Conservation (phyloP, 2,329 filamentous ascomycete species). For the Huntiella bhutanensis region DNA sequence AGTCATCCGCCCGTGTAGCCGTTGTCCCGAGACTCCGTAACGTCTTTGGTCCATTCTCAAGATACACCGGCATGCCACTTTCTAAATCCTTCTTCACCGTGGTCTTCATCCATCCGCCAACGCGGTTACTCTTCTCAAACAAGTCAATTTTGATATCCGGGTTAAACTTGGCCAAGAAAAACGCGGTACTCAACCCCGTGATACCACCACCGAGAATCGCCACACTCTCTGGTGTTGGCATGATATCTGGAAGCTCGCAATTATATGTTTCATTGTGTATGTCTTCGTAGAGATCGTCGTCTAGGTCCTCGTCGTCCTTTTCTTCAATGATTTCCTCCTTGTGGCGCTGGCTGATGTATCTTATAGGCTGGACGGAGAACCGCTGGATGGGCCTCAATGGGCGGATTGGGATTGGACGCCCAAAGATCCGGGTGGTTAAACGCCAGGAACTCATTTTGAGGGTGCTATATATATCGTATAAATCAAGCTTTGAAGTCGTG, state of each 20-base stretch:
- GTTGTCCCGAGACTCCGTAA: constrained; percentile 34
- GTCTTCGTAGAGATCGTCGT: neutral
- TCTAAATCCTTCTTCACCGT: constrained; percentile 30
- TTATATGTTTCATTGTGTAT: neutral
- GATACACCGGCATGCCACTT: constrained; percentile 5
- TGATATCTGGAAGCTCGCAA: neutral
- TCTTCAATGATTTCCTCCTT: neutral
- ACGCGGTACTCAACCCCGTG: constrained; percentile 61
- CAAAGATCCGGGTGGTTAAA: no score
- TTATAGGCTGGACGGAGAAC: neutral
- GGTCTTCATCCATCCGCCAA: constrained; percentile 75
- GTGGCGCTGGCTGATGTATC: neutral
- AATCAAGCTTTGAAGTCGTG: no score
- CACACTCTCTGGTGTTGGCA: constrained; percentile 21
- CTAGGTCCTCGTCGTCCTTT: neutral
- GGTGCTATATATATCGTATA: no score
- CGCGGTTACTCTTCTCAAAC: constrained; percentile 35
- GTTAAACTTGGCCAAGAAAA: constrained; percentile 44
- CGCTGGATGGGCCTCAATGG: no score
- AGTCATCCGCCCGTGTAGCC: constrained; percentile 33
- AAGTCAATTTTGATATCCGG: constrained; percentile 10
- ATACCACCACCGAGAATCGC: constrained; percentile 67
- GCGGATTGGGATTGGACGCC: no score
- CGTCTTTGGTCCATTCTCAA: constrained; percentile 47
- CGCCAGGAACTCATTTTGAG: no score